Evolutionary conservation across 805 yeast species (phyloP).

Genomic region (Kodamaea jinghongensis): DNA sequence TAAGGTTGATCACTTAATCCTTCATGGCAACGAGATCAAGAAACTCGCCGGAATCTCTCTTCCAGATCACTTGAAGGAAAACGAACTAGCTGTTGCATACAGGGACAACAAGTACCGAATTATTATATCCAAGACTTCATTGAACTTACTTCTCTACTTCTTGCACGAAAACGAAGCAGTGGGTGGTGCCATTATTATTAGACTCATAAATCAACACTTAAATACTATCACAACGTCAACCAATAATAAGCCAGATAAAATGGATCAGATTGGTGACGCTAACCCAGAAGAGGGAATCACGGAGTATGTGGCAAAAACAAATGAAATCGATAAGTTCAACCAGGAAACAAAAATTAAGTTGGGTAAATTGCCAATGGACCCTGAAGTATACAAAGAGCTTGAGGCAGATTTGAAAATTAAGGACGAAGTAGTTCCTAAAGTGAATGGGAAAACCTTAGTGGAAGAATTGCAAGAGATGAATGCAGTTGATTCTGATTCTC

Average conservation of each 20-base stretch:
- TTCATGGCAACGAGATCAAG: conserved; percentile 76
- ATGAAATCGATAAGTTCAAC: conserved; percentile 60
- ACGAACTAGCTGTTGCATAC: conserved; percentile 76
- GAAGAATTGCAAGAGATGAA: conserved; percentile 63
- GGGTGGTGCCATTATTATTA: conserved; percentile 85
- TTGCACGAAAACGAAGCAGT: conserved; percentile 87
- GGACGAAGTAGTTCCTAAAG: conserved; percentile 52
- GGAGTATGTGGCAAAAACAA: conserved; percentile 39
- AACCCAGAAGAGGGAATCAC: conserved; percentile 53
- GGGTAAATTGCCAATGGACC: conserved; percentile 83
- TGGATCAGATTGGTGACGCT: conserved; percentile 45
- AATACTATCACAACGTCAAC: conserved; percentile 46
- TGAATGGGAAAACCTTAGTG: conserved; percentile 47
- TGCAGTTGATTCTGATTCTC: conserved; percentile 61
- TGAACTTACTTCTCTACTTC: conserved; percentile 80
- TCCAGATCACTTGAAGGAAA: conserved; percentile 78
- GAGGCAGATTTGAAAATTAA: conserved; percentile 77
- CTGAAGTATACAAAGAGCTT: conserved; percentile 79
- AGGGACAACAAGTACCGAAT: conserved; percentile 70
- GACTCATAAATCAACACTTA: conserved; percentile 82
- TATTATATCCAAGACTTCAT: conserved; percentile 75
- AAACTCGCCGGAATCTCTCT: conserved; percentile 71
- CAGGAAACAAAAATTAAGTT: conserved; percentile 64
- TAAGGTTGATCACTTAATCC: conserved; percentile 65
- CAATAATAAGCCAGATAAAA: conserved; percentile 35